Conservation (phyloP, 1,139 yeast genomes). For the Lodderomyces oxycetoniae region DNA sequence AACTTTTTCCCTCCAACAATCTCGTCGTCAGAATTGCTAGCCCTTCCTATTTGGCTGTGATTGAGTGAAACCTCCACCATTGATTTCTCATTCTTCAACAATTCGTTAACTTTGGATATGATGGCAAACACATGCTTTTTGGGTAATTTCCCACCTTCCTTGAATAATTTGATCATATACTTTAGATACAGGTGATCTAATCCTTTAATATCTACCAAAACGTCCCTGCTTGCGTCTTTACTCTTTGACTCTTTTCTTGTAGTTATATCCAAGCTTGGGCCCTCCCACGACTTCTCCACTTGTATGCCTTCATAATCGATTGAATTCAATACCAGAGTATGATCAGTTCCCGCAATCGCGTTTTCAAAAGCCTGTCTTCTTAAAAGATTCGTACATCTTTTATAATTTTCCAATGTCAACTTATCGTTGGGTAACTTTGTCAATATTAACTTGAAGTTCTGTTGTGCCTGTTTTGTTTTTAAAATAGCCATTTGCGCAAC, state of each 20-base stretch:
- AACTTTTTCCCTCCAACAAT: conserved; percentile 38
- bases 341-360: conserved; percentile 74
- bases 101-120: conserved; percentile 62
- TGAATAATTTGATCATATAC: conserved; percentile 63
- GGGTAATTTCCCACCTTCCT: conserved; percentile 69
- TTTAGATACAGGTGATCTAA: conserved; percentile 50
- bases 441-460: conserved; percentile 64
- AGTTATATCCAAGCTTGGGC: conserved; percentile 51
- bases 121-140: conserved; percentile 82
- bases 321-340: conserved; percentile 31
- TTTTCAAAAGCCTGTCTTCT: conserved; percentile 77
- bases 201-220: conserved; percentile 29
- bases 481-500: conserved; percentile 74
- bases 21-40: conserved; percentile 14
- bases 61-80: conserved; percentile 66
- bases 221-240: conserved; percentile 13
- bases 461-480: conserved; percentile 69
- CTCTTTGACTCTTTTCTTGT: conserved; percentile 18
- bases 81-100: conserved; percentile 64
- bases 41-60: conserved; percentile 19
- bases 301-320: conserved; percentile 48
- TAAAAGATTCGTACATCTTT: conserved; percentile 62
- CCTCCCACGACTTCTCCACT: conserved; percentile 59
- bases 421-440: conserved; percentile 64
- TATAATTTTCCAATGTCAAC: conserved; percentile 59